These are phyloP conservation scores for Monosporozyma solicola DNA, from an alignment of 805 yeast genomes.

Conservation along the genomic window DNA sequence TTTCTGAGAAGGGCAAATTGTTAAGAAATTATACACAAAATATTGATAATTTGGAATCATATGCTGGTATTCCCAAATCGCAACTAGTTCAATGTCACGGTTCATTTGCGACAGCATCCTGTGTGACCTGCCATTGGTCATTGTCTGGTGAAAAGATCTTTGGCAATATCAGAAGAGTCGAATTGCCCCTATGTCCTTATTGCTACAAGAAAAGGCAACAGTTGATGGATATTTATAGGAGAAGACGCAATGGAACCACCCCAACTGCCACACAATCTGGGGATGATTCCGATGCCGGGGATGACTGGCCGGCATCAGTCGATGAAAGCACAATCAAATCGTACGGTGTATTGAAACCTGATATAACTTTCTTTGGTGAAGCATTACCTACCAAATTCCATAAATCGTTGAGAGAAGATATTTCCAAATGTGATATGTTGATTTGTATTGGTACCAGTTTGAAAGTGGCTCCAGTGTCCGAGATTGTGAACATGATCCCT, in stretches of 20 bases:
- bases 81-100: slow-evolving; percentile 86
- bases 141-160: slow-evolving; percentile 60
- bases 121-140: slow-evolving; percentile 62
- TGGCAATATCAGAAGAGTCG: slow-evolving; percentile 46
- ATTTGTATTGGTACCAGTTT: slow-evolving; percentile 88
- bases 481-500: slow-evolving; percentile 64
- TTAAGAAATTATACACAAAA: slow-evolving; percentile 84
- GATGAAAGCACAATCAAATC: slow-evolving; percentile 32
- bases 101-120: slow-evolving; percentile 79
- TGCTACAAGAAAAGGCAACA: slow-evolving; percentile 42
- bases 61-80: slow-evolving; percentile 60
- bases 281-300: background rate
- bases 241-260: background rate
- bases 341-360: slow-evolving; percentile 83
- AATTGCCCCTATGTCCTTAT: slow-evolving; percentile 64
- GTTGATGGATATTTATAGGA: slow-evolving; percentile 1
- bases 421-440: slow-evolving; percentile 62
- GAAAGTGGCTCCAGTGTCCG: slow-evolving; percentile 87
- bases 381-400: slow-evolving; percentile 65
- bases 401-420: slow-evolving; percentile 47
- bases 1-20: slow-evolving; percentile 67
- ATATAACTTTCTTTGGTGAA: slow-evolving; percentile 88
- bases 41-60: slow-evolving; percentile 74
- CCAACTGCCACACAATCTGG: background rate
- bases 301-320: background rate